Percentiles rank a stretch among this genome's conserved stretches.
Conservation (phyloP, 2,329 filamentous ascomycete genomes). For the Aspergillus thermomutatus region DNA sequence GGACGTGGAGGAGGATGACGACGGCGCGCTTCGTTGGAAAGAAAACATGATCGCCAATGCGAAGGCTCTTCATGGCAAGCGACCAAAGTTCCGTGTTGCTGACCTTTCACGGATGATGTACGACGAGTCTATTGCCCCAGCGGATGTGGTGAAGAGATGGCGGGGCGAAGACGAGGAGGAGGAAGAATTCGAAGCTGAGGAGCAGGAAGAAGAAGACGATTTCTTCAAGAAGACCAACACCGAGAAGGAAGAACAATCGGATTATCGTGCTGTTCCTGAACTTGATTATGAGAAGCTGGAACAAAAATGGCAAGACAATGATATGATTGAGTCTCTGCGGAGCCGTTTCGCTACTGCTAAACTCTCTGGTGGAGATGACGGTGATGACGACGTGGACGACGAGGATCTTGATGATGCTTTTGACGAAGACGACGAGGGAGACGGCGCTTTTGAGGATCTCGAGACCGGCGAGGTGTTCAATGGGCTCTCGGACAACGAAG, state of each 20-base stretch:
- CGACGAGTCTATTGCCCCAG: constrained; percentile 71
- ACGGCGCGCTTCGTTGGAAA: constrained; percentile 79
- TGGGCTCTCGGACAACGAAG: constrained; percentile 39
- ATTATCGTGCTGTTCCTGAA: constrained; percentile 74
- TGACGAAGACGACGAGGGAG: constrained; percentile 64
- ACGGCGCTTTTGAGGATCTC: constrained; percentile 81
- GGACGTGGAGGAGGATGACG: constrained; percentile 64
- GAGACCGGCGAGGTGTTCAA: constrained; percentile 65
- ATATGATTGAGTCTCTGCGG: constrained; percentile 71
- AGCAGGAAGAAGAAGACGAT: constrained; percentile 62
- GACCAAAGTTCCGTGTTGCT: constrained; percentile 69
- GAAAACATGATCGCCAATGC: constrained; percentile 77
- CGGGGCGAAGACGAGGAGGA: constrained; percentile 64
- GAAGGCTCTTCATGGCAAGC: constrained; percentile 64
- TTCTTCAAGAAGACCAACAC: constrained; percentile 59
- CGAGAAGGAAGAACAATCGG: constrained; percentile 50
- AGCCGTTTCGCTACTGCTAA: constrained; percentile 71
- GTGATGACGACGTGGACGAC: constrained; percentile 50
- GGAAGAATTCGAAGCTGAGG: constrained; percentile 47
- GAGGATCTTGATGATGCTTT: constrained; percentile 48
- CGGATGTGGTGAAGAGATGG: constrained; percentile 77
- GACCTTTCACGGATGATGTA: constrained; percentile 90
- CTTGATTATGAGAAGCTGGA: constrained; percentile 80
- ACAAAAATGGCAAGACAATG: constrained; percentile 77
- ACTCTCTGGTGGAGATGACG: constrained; percentile 55